Conservation (phyloP, 208 protist genomes). For the Crithidia bombi region DNA sequence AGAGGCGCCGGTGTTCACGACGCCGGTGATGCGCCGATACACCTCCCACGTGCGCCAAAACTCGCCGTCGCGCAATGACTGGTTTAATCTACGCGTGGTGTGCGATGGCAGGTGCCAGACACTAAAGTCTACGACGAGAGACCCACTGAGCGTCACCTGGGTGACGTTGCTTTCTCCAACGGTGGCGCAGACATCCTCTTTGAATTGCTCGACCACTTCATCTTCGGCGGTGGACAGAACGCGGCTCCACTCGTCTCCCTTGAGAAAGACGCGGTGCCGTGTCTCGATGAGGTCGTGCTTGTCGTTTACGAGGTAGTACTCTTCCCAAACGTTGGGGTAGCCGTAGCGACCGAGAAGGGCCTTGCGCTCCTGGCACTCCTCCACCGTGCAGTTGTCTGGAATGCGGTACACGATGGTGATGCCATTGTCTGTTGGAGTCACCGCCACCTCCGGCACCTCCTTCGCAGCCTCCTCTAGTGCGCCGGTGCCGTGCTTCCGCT, state of each 20-base stretch:
- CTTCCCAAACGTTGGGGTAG: constrained; percentile 37
- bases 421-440: constrained; percentile 12
- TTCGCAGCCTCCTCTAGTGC: constrained; percentile 2
- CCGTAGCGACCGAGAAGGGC: constrained; percentile 13
- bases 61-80: constrained; percentile 2
- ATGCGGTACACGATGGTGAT: constrained; percentile 23
- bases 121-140: constrained; percentile 34
- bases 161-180: constrained; percentile 1
- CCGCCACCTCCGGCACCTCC: background rate
- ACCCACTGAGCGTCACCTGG: constrained; percentile 25
- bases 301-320: constrained; percentile 20
- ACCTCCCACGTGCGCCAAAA: constrained; percentile 18
- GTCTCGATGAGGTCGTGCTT: constrained; percentile 24
- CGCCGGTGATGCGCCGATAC: constrained; percentile 17
- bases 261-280: constrained; percentile 41
- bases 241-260: constrained; percentile 38
- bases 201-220: constrained; percentile 39
- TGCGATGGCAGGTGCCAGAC: constrained; percentile 20
- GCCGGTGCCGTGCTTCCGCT: background rate
- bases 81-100: constrained; percentile 1
- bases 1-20: background rate
- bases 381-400: constrained; percentile 4
- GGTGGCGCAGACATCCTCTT: constrained; percentile 30
- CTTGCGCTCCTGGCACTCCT: constrained; percentile 15
- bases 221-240: constrained; percentile 28